A percentile compares a stretch with the other conserved stretches of the same genome.
Conservation (phyloP, 495 filamentous ascomycete genomes). For the Daldinia loculata region DNA sequence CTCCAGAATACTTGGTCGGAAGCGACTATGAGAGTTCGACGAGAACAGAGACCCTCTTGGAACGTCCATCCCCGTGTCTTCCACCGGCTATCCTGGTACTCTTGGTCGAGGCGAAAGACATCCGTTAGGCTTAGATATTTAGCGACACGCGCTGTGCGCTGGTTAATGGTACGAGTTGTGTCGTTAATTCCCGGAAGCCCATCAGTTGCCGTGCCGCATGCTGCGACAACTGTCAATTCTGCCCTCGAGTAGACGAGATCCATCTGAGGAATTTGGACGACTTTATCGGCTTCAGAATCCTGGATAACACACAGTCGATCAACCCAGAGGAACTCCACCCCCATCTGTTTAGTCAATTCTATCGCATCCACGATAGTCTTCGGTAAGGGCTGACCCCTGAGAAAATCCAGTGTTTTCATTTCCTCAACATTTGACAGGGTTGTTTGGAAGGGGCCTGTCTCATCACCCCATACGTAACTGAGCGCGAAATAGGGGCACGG, state of each 20-base stretch:
- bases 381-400: conserved; percentile 10
- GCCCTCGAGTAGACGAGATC: conserved; percentile 41
- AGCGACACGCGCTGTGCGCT: conserved; percentile 14
- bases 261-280: conserved; percentile 45
- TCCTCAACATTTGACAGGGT: background rate
- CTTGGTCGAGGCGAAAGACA: conserved; percentile 15
- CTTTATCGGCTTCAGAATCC: conserved; percentile 41
- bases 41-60: conserved; percentile 50
- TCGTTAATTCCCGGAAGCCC: conserved; percentile 22
- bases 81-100: conserved; percentile 42
- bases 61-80: conserved; percentile 53
- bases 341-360: conserved; percentile 37
- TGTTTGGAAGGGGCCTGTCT: conserved; percentile 9
- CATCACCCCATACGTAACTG: conserved; percentile 39
- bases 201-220: conserved; percentile 13
- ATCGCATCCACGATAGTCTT: conserved; percentile 48
- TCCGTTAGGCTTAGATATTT: conserved; percentile 23
- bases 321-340: conserved; percentile 50
- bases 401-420: conserved; percentile 3
- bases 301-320: conserved; percentile 52
- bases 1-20: conserved; percentile 45
- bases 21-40: conserved; percentile 46
- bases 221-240: conserved; percentile 46
- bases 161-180: background rate
- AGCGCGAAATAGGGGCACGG: conserved; percentile 1